Base-by-base conservation (phyloP, 805 yeast genomes). In the Starmerella bacillaris region DNA sequence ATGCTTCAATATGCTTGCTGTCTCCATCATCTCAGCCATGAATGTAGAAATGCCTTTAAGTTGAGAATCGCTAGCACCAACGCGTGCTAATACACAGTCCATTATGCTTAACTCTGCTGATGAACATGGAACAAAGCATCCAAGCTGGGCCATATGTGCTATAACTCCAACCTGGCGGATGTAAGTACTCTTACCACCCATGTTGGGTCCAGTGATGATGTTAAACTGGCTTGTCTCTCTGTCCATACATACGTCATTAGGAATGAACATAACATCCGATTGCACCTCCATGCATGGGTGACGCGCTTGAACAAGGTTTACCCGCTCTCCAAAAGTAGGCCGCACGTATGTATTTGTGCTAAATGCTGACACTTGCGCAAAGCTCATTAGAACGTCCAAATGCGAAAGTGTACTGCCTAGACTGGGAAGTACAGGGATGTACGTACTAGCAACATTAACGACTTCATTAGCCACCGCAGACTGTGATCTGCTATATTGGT, bases 61-160 rank as follows among this genome's bases (percentile, higher is more conserved):
- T 57, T 89, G 98, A 0, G 95, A 86, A 54, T 89, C 98, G 9
- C 95, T 92, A 2, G 98, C 96, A 8, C 98, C 98, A n/a, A 89
- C 94, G 51, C 98, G 72, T 11, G 96, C 92, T 40, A 89, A 65
- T 4, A 89, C 76, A 2, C 94, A 82, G 57, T 89, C 98, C 42
- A 86, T 82, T 2, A 89, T 63, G 9, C 82, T 72, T 18, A 89
- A 54, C 48, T 80, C 84, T 0, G 94, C 84, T 22, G 64, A 72
- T 9, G 60, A 59, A 41, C 77, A 75, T 2, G 98, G 98, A 7
- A 80, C 67, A 50, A 61, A 78, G 45, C 79, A 67, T 0, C 93
- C 93, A 5, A 78, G 61, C 53, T 79, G 93, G 1, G 77, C 71
- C 74, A 79, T 65, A 5, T 78, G 67, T 8, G 70, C 70, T 6